Percentiles rank a stretch among this genome's conserved stretches.
Evolutionary conservation across 495 filamentous ascomycete species (phyloP).

Genomic region (Talaromyces stipitatus): DNA sequence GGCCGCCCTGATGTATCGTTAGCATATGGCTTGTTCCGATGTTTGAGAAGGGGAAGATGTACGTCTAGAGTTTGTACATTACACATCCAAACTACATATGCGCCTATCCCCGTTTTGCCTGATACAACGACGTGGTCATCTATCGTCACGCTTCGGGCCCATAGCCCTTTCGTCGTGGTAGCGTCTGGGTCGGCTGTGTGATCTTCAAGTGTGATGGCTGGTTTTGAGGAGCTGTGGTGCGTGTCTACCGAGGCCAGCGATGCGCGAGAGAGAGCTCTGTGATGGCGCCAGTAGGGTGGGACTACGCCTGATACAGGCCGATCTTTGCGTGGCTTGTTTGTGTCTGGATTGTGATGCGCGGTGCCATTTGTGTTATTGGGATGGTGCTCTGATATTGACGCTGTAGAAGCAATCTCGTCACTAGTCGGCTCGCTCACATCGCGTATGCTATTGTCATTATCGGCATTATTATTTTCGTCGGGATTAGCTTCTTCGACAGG

Average conservation of each 20-base stretch:
- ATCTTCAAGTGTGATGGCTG: slow-evolving; percentile 60
- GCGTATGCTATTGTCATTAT: slow-evolving; percentile 3
- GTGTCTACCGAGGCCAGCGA: slow-evolving; percentile 38
- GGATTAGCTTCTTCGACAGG: slow-evolving; percentile 18
- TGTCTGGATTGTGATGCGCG: neutral
- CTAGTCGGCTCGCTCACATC: neutral
- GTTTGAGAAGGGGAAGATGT: slow-evolving; percentile 14
- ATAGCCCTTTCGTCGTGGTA: slow-evolving; percentile 54
- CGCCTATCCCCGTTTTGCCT: slow-evolving; percentile 54
- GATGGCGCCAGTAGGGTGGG: slow-evolving; percentile 46
- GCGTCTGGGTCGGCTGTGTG: slow-evolving; percentile 56
- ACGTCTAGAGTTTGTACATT: slow-evolving; percentile 64
- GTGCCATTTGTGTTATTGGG: neutral
- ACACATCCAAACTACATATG: slow-evolving; percentile 72
- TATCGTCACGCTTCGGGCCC: slow-evolving; percentile 59
- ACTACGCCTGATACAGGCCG: slow-evolving; percentile 33
- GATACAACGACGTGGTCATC: slow-evolving; percentile 60
- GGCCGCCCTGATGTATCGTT: slow-evolving; percentile 39
- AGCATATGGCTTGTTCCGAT: neutral
- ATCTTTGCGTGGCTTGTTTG: slow-evolving; percentile 8
- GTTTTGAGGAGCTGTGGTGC: slow-evolving; percentile 9
- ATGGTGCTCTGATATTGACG: neutral
- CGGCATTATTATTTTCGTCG: slow-evolving; percentile 3
- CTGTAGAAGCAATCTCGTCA: neutral
- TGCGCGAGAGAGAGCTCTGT: slow-evolving; percentile 32